A percentile compares a stretch with the other conserved stretches of the same genome.
Conservation (phyloP, 2,329 filamentous ascomycete genomes). For the Aspergillus intermedius region DNA sequence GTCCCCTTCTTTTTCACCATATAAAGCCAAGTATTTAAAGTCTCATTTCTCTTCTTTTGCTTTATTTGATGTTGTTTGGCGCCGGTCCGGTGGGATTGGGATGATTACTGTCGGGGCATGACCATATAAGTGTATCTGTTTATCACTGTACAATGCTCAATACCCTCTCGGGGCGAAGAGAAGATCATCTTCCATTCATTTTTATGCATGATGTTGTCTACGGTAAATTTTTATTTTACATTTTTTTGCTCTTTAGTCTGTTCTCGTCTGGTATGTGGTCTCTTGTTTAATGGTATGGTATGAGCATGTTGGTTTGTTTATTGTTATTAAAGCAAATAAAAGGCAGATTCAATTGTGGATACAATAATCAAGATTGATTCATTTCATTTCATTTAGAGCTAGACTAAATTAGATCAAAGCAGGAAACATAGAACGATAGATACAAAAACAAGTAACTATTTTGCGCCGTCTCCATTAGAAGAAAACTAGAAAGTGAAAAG, state of each 20-base stretch:
- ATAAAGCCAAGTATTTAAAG: slow-evolving; percentile 1
- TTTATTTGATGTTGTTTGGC: slow-evolving; percentile 11
- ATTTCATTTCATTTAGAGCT: not conserved
- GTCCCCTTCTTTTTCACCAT: slow-evolving; percentile 17
- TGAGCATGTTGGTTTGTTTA: not conserved
- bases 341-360: not conserved
- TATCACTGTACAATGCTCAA: slow-evolving; percentile 31
- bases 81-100: slow-evolving; percentile 12
- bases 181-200: slow-evolving; percentile 8
- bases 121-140: slow-evolving; percentile 13
- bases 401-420: not conserved
- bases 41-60: slow-evolving; percentile 2
- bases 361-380: not conserved
- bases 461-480: not conserved
- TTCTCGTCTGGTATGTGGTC: not conserved
- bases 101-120: not conserved
- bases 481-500: not conserved
- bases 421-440: not conserved
- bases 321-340: too few species aligned
- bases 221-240: slow-evolving; percentile 11
- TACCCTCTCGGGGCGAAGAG: slow-evolving; percentile 23
- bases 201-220: slow-evolving; percentile 18
- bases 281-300: not conserved
- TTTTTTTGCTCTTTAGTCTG: not conserved
- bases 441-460: not conserved